Conservation (phyloP, 768 basidiomycete species). For the Phaeotremella fagi region DNA sequence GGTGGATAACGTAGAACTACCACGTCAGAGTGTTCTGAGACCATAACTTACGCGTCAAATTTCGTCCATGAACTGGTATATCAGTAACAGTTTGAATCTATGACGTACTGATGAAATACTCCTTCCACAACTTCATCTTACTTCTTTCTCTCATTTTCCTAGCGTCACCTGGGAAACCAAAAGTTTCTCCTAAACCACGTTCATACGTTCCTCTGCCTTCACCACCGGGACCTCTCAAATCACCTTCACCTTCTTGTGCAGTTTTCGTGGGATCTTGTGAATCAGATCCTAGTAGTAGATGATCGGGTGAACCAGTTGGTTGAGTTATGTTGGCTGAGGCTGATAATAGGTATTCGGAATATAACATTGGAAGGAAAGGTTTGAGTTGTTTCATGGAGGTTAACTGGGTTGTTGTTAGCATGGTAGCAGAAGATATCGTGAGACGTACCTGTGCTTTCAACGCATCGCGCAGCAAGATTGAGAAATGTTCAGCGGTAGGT, state of each 20-base stretch:
- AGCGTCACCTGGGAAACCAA: slow-evolving; percentile 50
- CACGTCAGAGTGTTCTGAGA: too few species aligned
- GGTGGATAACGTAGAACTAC: slow-evolving; percentile 82
- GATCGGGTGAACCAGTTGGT: slow-evolving; percentile 22
- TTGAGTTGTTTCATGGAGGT: slow-evolving; percentile 93
- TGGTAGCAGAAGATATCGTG: not conserved
- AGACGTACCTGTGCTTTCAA: slow-evolving; percentile 64
- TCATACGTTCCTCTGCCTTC: slow-evolving; percentile 46
- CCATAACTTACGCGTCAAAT: slow-evolving; percentile 60
- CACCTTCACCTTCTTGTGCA: slow-evolving; percentile 39
- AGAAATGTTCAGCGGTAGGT: slow-evolving; percentile 90
- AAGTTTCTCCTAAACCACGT: slow-evolving; percentile 46
- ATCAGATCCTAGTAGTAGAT: slow-evolving; percentile 28
- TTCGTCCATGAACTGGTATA: slow-evolving; percentile 75
- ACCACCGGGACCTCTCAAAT: slow-evolving; percentile 49
- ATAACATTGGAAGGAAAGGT: slow-evolving; percentile 82
- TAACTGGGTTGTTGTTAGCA: slow-evolving; percentile 46
- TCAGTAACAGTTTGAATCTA: not conserved
- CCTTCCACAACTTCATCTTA: slow-evolving; percentile 93
- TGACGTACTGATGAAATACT: slow-evolving; percentile 66
- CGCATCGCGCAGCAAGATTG: slow-evolving; percentile 76
- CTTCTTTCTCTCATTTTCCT: slow-evolving; percentile 48
- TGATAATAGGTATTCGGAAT: slow-evolving; percentile 80
- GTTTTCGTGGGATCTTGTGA: slow-evolving; percentile 23
- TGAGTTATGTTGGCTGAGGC: not conserved